Conservation (phyloP, 345 rosid species). For the Fremontodendron californicum region DNA sequence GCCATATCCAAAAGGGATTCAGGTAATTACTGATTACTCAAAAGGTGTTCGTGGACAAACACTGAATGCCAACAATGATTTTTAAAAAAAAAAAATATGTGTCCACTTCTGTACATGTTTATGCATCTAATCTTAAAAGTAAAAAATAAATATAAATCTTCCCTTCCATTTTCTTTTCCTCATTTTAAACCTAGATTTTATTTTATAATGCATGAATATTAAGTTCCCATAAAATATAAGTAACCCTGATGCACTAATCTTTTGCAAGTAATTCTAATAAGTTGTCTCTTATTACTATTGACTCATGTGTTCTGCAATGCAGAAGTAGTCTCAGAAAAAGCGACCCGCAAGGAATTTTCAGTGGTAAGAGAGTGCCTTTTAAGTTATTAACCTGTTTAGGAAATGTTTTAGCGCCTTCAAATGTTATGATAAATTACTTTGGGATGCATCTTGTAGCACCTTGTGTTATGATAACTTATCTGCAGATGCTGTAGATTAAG, state of each 20-base stretch:
- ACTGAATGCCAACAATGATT: not conserved
- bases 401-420: not conserved
- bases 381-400: not conserved
- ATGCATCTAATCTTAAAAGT: not conserved
- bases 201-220: not conserved
- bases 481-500: not conserved
- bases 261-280: not conserved
- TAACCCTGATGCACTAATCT: not conserved
- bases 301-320: slow-evolving; percentile 17
- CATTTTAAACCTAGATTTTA: not conserved
- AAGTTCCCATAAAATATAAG: not conserved
- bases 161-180: not conserved
- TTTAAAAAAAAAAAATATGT: not conserved
- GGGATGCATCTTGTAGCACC: not conserved
- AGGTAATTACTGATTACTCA: slow-evolving; percentile 35
- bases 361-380: slow-evolving; percentile 42
- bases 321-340: slow-evolving; percentile 46
- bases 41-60: not conserved
- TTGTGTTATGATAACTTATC: not conserved
- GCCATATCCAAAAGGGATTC: slow-evolving; percentile 41
- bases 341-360: slow-evolving; percentile 40
- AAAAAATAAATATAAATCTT: not conserved
- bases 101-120: not conserved
- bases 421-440: not conserved
- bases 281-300: not conserved